These are phyloP conservation scores for Daldinia sp. DNA, from an alignment of 2,329 filamentous ascomycete genomes.

Conservation along the genomic window DNA sequence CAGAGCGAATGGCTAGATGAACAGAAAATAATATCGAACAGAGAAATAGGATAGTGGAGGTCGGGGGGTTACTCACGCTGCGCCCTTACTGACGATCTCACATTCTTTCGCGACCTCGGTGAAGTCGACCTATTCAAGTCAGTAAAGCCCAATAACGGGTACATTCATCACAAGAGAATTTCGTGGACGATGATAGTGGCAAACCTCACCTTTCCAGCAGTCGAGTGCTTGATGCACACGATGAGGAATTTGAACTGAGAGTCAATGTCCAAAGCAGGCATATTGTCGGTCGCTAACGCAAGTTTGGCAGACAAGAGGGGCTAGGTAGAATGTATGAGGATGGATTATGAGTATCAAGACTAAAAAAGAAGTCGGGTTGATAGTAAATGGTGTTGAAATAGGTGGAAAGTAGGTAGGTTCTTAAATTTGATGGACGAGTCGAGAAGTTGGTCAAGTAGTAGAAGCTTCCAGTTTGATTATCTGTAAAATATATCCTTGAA, in stretches of 20 bases:
- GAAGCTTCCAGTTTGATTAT: neutral
- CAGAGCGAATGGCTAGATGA: neutral
- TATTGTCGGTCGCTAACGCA: constrained; percentile 50
- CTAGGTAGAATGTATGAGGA: neutral
- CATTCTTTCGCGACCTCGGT: constrained; percentile 72
- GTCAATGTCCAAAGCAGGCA: constrained; percentile 64
- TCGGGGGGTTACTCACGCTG: constrained; percentile 69
- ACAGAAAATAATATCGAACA: neutral
- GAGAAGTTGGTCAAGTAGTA: neutral
- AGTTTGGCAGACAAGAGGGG: constrained; percentile 13
- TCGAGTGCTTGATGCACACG: constrained; percentile 71
- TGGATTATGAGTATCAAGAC: neutral
- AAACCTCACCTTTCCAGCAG: constrained; percentile 67
- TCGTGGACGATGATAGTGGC: neutral
- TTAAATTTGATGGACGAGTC: neutral
- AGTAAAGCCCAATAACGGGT: constrained; percentile 30
- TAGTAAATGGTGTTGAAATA: constrained; percentile 1
- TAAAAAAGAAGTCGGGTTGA: neutral
- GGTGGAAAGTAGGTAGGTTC: constrained; percentile 8
- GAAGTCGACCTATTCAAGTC: constrained; percentile 70
- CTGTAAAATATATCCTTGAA: neutral
- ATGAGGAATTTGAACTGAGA: constrained; percentile 74
- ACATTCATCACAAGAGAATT: neutral
- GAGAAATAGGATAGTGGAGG: neutral
- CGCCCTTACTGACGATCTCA: constrained; percentile 72